phyloP scores from a whole-genome alignment of 139 green algal species.

The Chlorella sp. region DNA sequence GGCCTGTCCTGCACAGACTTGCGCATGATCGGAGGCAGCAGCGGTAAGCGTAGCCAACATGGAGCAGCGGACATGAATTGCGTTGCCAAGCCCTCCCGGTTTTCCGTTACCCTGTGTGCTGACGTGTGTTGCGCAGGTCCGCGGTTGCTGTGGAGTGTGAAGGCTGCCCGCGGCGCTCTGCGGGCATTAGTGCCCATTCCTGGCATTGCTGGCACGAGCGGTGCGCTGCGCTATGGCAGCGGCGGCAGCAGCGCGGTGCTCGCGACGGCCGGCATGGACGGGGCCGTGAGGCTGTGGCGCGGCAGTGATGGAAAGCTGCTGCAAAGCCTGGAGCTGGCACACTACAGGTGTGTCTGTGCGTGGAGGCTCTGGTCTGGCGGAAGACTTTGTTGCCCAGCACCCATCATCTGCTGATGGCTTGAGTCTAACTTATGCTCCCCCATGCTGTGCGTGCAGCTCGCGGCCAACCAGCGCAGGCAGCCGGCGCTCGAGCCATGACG shows the following conservation, averaged over 20 bases:
- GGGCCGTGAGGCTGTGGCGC: conserved; percentile 41
- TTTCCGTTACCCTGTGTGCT: too few species aligned
- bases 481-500: background rate
- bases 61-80: too few species aligned
- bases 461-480: conserved; percentile 2
- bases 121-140: background rate
- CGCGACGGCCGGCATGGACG: conserved; percentile 29
- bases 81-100: too few species aligned
- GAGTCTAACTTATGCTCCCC: too few species aligned
- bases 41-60: background rate
- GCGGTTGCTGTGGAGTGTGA: conserved; percentile 26
- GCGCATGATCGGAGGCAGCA: conserved; percentile 61
- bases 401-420: too few species aligned
- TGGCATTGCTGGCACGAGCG: background rate
- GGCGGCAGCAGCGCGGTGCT: background rate
- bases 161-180: background rate
- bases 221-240: background rate
- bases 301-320: conserved; percentile 42
- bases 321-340: conserved; percentile 47
- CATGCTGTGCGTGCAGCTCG: background rate
- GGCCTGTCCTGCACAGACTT: conserved; percentile 67
- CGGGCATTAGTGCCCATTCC: background rate
- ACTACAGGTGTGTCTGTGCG: conserved; percentile 47
- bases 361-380: too few species aligned
- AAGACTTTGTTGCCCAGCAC: too few species aligned